Evolutionary conservation across 768 basidiomycete species (phyloP), one percentile per base, ranked within the genome.

Genomic region (Tephrocybe sp.): DNA sequence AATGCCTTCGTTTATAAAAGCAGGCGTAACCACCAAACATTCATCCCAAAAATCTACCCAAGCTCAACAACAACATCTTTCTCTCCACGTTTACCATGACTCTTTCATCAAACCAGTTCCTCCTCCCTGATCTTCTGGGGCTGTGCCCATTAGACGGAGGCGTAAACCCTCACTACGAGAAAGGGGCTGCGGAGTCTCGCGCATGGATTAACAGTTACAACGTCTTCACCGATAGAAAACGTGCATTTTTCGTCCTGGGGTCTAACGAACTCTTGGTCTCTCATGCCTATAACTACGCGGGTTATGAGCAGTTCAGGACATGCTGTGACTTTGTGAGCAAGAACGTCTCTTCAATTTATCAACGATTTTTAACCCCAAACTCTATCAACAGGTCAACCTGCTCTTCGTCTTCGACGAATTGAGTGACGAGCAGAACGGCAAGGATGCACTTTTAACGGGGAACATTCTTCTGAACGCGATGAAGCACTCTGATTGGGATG

Each of bases 341-440:
- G 36, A 36, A 4, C 4, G 6, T 36, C 4, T 36, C 34, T 24
- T 38, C 38, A 30, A 5, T 44, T 26, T 11, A 34, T 40, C n/a
- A 26, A 33, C 36, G n/a, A n/a, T n/a, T n/a, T 11, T 51, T n/a
- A 18, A n/a, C 9, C 11, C n/a, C n/a, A 44, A n/a, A 30, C 28
- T 44, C 26, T 11, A 34, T 40, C n/a, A 26, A 33, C 36, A 77
- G 77, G 71, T 84, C 52, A 84, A 86, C 58, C 67, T 82, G 11
- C 74, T 87, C 24, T 86, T 84, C 67, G 79, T 82, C 51, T 73
- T 85, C 43, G 86, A 87, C 64, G 85, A 86, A 65, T 74, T 84
- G 47, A 85, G 81, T 63, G 84, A 86, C 56, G 83, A 85, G 51
- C 85, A 85, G 62, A 75, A 69, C 60, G 79, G 78, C 23, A 66